Base-by-base conservation (phyloP, 23 red algal genomes). In the Gracilariopsis chorda region DNA sequence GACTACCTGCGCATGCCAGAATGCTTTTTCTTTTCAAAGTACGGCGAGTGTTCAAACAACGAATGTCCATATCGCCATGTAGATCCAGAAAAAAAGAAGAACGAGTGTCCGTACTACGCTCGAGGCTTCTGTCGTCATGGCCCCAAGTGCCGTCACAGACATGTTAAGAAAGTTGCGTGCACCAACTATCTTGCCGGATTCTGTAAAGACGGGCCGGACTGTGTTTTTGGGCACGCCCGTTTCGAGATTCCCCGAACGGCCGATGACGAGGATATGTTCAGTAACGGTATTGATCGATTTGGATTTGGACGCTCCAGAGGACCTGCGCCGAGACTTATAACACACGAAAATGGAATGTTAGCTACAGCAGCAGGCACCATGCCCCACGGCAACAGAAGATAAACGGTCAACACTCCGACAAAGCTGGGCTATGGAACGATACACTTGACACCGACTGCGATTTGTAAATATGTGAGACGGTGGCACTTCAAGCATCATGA, bases 11-110 rank as follows among this genome's bases (percentile, higher is more conserved):
- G 87, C 20, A 99, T 99, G 97, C 97, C 97, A n/a, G 97, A 99
- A 72, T 99, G 97, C 62, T 99, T 92, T 87, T 99, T 99, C 71
- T 99, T 96, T 83, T 93, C 87, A 49, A 98, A 98, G 86, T 98
- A 94, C 74, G 95, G 95, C 35, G 97, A 99, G 67, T 99, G 97
- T 69, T 94, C 91, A 8, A 99, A 99, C 79, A 75, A 68, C 30
- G 97, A 99, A 62, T 99, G 97, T 75, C 78, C 90, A 52, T 99
- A 99, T 42, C 94, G 97, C 20, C 97, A 99, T 67, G 87, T 99
- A 11, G 93, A 94, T 53, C 92, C 89, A 3, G 97, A 99, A 53
- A 90, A 94, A 58, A 95, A 94, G 74, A 71, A 90, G 40, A 99
- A 95, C 36, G 97, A 99, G 76, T 99, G 97, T 63, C 97, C 97